Percentiles rank a stretch among this genome's conserved stretches.
Conservation (phyloP, 768 basidiomycete species). For the Dictyophora rubrovolvata region DNA sequence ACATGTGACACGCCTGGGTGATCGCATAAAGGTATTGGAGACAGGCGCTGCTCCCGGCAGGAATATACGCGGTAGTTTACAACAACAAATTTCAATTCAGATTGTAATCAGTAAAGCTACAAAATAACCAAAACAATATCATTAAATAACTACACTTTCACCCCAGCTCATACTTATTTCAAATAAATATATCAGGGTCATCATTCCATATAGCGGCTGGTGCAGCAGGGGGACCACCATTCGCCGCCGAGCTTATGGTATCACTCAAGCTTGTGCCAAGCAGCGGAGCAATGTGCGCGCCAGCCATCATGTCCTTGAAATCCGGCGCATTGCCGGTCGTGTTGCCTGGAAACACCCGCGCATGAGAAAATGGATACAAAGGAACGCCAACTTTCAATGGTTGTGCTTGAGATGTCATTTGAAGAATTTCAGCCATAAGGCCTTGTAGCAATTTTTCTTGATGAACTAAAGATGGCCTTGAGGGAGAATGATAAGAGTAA, state of each 20-base stretch:
- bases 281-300: slow-evolving; percentile 25
- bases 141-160: too few relatives aligned
- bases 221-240: not conserved
- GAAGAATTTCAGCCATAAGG: slow-evolving; percentile 76
- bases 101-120: too few relatives aligned
- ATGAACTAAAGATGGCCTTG: slow-evolving; percentile 38
- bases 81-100: too few relatives aligned
- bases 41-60: too few relatives aligned
- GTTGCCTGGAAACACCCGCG: slow-evolving; percentile 47
- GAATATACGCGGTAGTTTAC: too few relatives aligned
- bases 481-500: not conserved
- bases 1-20: too few relatives aligned
- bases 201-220: not conserved
- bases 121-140: too few relatives aligned
- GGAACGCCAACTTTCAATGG: slow-evolving; percentile 75
- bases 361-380: slow-evolving; percentile 71
- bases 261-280: slow-evolving; percentile 15
- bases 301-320: not conserved
- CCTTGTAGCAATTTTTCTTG: slow-evolving; percentile 77
- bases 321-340: slow-evolving; percentile 21
- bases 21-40: too few relatives aligned
- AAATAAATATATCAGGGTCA: not conserved
- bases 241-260: not conserved
- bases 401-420: slow-evolving; percentile 70
- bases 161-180: not conserved